These are phyloP conservation scores for Saccharomycopsis hybrid DNA, from an alignment of 1,139 yeast genomes.

Conservation along the genomic window DNA sequence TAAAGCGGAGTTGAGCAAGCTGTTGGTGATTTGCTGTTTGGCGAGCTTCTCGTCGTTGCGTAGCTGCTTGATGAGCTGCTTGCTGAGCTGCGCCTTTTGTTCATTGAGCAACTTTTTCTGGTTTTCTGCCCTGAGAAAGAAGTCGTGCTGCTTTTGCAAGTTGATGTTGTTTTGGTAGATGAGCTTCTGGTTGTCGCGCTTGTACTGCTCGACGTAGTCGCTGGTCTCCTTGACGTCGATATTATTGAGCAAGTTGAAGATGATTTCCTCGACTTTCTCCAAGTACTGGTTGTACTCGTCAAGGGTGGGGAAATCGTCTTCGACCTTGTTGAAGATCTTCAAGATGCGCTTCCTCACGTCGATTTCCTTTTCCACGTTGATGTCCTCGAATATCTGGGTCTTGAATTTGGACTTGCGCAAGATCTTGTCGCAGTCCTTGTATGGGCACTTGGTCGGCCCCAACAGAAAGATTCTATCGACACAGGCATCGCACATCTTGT, in stretches of 20 bases:
- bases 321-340: constrained; percentile 72
- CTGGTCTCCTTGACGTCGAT: constrained; percentile 72
- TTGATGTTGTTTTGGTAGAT: constrained; percentile 71
- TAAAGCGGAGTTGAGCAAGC: constrained; percentile 47
- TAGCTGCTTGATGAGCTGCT: constrained; percentile 65
- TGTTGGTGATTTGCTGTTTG: constrained; percentile 64
- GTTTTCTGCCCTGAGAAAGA: constrained; percentile 45
- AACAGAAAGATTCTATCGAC: constrained; percentile 88
- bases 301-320: constrained; percentile 60
- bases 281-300: constrained; percentile 67
- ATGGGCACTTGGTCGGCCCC: constrained; percentile 98
- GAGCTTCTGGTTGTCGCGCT: constrained; percentile 65
- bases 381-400: constrained; percentile 86
- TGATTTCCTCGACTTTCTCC: constrained; percentile 76
- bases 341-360: constrained; percentile 79
- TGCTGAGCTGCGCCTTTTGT: constrained; percentile 57
- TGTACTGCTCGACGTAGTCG: constrained; percentile 60
- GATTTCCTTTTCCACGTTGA: constrained; percentile 82
- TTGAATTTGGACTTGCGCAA: constrained; percentile 85
- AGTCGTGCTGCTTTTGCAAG: constrained; percentile 59
- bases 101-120: constrained; percentile 52
- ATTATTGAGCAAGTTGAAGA: constrained; percentile 68
- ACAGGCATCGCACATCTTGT: constrained; percentile 93
- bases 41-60: constrained; percentile 52
- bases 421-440: constrained; percentile 83